Conservation (phyloP, 2,329 filamentous ascomycete species). For the Talaromyces sp. region DNA sequence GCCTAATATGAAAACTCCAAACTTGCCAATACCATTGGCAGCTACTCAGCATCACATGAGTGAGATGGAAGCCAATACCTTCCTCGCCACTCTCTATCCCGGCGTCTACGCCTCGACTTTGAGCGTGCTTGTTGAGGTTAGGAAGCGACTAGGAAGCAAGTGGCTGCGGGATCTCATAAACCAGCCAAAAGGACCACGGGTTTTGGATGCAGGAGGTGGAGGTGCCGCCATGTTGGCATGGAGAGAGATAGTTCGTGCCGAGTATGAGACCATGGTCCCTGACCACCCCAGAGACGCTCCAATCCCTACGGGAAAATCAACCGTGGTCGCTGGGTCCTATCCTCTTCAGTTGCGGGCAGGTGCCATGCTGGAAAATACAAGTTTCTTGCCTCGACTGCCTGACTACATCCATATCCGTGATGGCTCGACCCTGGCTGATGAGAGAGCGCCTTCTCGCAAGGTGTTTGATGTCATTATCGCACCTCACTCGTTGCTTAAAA, state of each 20-base stretch:
- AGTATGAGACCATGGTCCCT: constrained; percentile 67
- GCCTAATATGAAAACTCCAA: constrained; percentile 43
- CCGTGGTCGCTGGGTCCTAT: constrained; percentile 73
- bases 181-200: constrained; percentile 52
- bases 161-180: constrained; percentile 54
- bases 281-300: constrained; percentile 34
- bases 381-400: constrained; percentile 85
- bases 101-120: constrained; percentile 55
- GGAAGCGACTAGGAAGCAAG: constrained; percentile 53
- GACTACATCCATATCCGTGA: constrained; percentile 68
- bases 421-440: constrained; percentile 54
- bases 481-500: constrained; percentile 71
- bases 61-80: constrained; percentile 57
- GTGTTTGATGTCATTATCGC: constrained; percentile 86
- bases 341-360: constrained; percentile 70
- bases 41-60: constrained; percentile 54
- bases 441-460: constrained; percentile 58
- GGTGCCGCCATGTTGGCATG: constrained; percentile 59
- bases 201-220: constrained; percentile 58
- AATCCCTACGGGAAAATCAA: constrained; percentile 60
- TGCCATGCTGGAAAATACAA: constrained; percentile 76
- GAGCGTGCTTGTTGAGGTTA: constrained; percentile 54
- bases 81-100: constrained; percentile 55
- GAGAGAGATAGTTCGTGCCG: constrained; percentile 68
- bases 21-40: constrained; percentile 54